Evolutionary conservation across 2,329 filamentous ascomycete genomes (phyloP).

Genomic region (Pseudopithomyces maydicus): DNA sequence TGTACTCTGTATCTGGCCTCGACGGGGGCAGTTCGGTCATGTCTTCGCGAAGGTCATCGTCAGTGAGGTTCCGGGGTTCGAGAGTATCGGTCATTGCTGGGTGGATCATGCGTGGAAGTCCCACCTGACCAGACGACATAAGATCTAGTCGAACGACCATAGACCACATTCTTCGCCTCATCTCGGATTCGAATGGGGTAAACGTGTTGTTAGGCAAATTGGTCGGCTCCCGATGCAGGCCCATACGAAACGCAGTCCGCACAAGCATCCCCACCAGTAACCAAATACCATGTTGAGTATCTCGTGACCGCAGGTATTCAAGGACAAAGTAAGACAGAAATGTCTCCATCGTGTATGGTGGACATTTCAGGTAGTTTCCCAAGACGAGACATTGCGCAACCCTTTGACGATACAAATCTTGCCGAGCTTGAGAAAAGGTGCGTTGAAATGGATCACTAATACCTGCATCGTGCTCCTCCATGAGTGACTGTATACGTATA

Average conservation of each 20-base stretch:
- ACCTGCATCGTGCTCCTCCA: conserved; percentile 16
- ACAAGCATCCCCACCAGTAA: conserved; percentile 36
- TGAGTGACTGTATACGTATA: conserved; percentile 28
- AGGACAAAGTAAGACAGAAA: conserved; percentile 37
- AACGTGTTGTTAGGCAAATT: conserved; percentile 38
- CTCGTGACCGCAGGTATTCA: conserved; percentile 34
- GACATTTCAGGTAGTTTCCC: conserved; percentile 43
- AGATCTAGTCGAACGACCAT: conserved; percentile 52
- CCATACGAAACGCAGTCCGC: conserved; percentile 46
- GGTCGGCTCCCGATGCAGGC: conserved; percentile 50
- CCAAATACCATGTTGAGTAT: conserved; percentile 37
- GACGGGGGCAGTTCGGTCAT: conserved; percentile 37
- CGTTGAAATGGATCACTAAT: conserved; percentile 8
- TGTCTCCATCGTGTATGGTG: conserved; percentile 38
- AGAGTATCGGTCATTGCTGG: conserved; percentile 45
- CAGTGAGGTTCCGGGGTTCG: conserved; percentile 47
- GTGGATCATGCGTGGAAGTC: conserved; percentile 46
- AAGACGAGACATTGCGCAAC: conserved; percentile 38
- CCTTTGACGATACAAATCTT: conserved; percentile 39
- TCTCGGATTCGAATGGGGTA: conserved; percentile 62
- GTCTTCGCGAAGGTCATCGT: conserved; percentile 48
- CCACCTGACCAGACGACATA: conserved; percentile 44
- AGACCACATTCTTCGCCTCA: conserved; percentile 66
- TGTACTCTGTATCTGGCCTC: conserved; percentile 32
- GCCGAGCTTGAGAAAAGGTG: conserved; percentile 25